These are phyloP conservation scores for Physcomitrium patens DNA, from an alignment of 225 moss, liverwort and hornwort species.

Conservation along the genomic window DNA sequence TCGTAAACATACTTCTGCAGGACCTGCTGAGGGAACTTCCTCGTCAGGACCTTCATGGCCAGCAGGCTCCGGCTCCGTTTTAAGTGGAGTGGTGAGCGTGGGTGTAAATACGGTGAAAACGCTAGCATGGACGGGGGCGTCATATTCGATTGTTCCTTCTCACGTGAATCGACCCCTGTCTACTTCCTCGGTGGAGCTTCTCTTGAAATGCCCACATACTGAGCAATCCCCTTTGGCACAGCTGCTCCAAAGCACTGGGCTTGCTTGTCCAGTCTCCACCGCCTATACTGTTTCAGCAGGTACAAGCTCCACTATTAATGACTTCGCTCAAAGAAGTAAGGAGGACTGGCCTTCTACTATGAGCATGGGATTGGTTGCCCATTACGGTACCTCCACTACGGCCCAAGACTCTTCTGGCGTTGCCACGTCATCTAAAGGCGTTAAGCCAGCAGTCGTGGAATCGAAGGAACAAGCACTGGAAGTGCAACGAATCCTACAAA, in stretches of 20 bases:
- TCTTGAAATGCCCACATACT: slow-evolving; percentile 29
- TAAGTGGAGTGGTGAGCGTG: slow-evolving; percentile 50
- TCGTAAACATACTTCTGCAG: slow-evolving; percentile 32
- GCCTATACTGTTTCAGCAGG: slow-evolving; percentile 75
- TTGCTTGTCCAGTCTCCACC: slow-evolving; percentile 70
- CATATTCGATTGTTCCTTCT: slow-evolving; percentile 74
- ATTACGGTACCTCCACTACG: slow-evolving; percentile 56
- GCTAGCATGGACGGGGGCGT: slow-evolving; percentile 66
- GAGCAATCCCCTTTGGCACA: slow-evolving; percentile 56
- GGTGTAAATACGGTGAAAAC: slow-evolving; percentile 77
- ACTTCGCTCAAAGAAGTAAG: slow-evolving; percentile 73
- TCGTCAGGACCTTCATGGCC: slow-evolving; percentile 65
- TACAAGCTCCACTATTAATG: slow-evolving; percentile 44
- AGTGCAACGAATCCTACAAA: slow-evolving; percentile 60
- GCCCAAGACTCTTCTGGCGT: slow-evolving; percentile 23
- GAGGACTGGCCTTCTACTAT: slow-evolving; percentile 98
- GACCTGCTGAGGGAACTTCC: slow-evolving; percentile 63
- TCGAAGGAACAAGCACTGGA: slow-evolving; percentile 60
- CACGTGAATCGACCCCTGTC: slow-evolving; percentile 46
- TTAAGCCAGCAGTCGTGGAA: slow-evolving; percentile 34
- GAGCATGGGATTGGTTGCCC: slow-evolving; percentile 75
- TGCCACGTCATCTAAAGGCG: slow-evolving; percentile 32
- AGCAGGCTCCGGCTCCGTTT: slow-evolving; percentile 60
- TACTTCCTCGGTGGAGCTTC: slow-evolving; percentile 38
- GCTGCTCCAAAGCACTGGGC: slow-evolving; percentile 62